Evolutionary conservation across 805 yeast species (phyloP).

Genomic region (Saccharomyces paradoxus): DNA sequence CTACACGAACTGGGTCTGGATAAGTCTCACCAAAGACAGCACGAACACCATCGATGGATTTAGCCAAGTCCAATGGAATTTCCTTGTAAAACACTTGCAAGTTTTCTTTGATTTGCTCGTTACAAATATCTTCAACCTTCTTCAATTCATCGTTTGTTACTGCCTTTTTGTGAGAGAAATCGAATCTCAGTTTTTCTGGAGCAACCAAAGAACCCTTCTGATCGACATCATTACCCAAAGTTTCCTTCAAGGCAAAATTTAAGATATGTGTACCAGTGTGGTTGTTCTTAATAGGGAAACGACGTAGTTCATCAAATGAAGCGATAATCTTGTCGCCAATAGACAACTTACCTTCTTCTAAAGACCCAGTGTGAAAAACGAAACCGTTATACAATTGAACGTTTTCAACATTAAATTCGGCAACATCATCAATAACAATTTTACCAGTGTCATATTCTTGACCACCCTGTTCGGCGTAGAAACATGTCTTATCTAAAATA

Average conservation of each 20-base stretch:
- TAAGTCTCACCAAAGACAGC: conserved; percentile 98
- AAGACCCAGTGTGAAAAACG: conserved; percentile 86
- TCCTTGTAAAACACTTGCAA: conserved; percentile 73
- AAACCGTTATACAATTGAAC: conserved; percentile 92
- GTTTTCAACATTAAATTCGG: conserved; percentile 84
- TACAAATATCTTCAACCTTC: conserved; percentile 67
- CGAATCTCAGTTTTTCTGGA: conserved; percentile 91
- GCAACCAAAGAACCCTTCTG: conserved; percentile 97
- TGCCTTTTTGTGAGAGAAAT: conserved; percentile 88
- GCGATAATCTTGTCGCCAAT: conserved; percentile 72
- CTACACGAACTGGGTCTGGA: conserved; percentile 98
- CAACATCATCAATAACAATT: conserved; percentile 75
- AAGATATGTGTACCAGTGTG: conserved; percentile 97
- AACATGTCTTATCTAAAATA: conserved; percentile 80
- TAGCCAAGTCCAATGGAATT: conserved; percentile 67
- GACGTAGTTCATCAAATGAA: conserved; percentile 83
- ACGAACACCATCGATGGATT: conserved; percentile 73
- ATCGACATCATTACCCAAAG: conserved; percentile 79
- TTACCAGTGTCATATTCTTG: conserved; percentile 95
- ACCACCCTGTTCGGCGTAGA: conserved; percentile 99
- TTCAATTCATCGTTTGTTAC: conserved; percentile 62
- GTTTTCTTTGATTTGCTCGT: conserved; percentile 63
- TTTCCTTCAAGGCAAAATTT: conserved; percentile 79
- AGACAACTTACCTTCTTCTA: conserved; percentile 66
- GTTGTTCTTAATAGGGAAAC: conserved; percentile 94